Percentiles rank a stretch among this genome's conserved stretches.
Evolutionary conservation across 345 rosid genomes (phyloP).

Genomic region (Psidium friedrichsthalianum): DNA sequence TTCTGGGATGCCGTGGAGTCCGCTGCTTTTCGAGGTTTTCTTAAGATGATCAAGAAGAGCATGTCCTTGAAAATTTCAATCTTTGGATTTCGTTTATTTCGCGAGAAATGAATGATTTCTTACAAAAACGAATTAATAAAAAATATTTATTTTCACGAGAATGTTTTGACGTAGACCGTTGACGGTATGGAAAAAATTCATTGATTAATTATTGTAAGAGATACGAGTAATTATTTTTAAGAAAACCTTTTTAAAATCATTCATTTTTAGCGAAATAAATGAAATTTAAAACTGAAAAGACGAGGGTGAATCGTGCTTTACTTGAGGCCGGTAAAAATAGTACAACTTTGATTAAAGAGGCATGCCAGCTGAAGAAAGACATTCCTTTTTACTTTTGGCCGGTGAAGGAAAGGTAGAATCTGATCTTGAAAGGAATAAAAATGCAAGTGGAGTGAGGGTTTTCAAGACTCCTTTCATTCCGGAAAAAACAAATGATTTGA

Average conservation of each 20-base stretch:
- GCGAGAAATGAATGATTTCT: too few species aligned
- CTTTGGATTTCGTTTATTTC: not conserved
- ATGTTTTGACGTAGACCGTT: too few species aligned
- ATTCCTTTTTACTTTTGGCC: not conserved
- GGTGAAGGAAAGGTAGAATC: not conserved
- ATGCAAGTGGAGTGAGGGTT: not conserved
- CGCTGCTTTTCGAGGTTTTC: not conserved
- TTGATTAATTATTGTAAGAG: too few species aligned
- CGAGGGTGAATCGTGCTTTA: not conserved
- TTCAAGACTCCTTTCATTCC: not conserved
- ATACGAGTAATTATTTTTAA: too few species aligned
- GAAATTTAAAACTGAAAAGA: not conserved
- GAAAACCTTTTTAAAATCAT: too few species aligned
- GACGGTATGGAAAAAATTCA: too few species aligned
- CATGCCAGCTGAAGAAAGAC: not conserved
- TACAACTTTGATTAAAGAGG: not conserved
- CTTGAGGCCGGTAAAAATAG: not conserved
- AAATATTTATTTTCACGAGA: too few species aligned
- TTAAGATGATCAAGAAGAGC: not conserved
- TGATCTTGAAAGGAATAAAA: too few species aligned
- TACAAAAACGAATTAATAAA: too few species aligned
- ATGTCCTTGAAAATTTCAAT: not conserved
- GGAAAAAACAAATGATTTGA: not conserved
- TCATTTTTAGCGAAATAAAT: too few species aligned
- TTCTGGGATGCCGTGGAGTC: not conserved